Conservation (phyloP, 306 rosid species). For the Purshia tridentata region DNA sequence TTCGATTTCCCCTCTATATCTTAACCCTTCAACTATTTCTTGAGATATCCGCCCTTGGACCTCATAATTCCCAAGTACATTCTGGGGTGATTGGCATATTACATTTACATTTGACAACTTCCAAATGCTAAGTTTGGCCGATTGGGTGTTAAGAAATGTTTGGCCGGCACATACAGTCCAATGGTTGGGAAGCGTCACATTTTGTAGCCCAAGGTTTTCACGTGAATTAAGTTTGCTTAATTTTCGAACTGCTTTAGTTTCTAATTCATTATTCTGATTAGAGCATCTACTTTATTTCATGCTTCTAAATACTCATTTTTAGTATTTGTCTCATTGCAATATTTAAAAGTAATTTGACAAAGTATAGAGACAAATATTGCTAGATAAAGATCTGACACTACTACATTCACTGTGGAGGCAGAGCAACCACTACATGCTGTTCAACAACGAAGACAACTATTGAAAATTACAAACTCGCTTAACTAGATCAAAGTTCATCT, state of each 20-base stretch:
- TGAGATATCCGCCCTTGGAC: slow-evolving; percentile 3
- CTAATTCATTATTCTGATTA: background rate
- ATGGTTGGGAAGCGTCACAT: background rate
- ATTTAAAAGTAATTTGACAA: too few species aligned
- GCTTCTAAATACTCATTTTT: too few species aligned
- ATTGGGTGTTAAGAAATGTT: background rate
- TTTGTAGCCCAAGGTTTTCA: background rate
- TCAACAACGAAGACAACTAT: too few species aligned
- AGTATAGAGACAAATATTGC: too few species aligned
- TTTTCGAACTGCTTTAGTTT: too few species aligned
- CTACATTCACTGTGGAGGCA: too few species aligned
- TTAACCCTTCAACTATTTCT: background rate
- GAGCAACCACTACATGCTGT: too few species aligned
- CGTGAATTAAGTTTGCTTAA: background rate
- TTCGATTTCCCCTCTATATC: too few species aligned
- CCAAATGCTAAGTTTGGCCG: slow-evolving; percentile 5
- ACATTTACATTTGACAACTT: background rate
- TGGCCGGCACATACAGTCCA: slow-evolving; percentile 6
- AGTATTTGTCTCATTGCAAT: too few species aligned
- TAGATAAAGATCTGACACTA: too few species aligned
- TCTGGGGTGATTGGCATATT: background rate
- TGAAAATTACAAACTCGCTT: too few species aligned
- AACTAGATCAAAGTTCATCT: too few species aligned
- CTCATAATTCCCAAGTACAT: background rate
- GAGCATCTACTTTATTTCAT: background rate